Base-by-base conservation (phyloP, 129 eudicot species). In the Centaurea solstitialis region DNA sequence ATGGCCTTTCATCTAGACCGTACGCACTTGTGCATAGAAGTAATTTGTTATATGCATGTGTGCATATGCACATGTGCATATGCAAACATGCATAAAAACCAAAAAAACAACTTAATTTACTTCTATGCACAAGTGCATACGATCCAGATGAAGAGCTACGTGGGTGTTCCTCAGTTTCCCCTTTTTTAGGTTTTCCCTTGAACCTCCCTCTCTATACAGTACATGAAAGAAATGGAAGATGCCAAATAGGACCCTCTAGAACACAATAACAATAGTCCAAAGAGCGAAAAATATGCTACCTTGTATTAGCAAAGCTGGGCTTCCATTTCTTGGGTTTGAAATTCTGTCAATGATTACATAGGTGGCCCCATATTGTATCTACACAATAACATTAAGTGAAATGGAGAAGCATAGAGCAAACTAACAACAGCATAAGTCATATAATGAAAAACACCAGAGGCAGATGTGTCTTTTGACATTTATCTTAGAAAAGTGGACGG, bases 291-390 rank as follows among this genome's bases (percentile, higher is more conserved):
- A 70, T 45, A 76, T 6, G 76, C 62, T 83, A 94, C 98, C 98
- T 94, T 90, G 94, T 85, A 92, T 86, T 45, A 94, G 78, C 75
- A 94, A 80, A 12, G 96, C 96, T 17, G 91, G 68, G 76, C 84
- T 86, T 80, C 98, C 97, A 78, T 85, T 90, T 82, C 91, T 89
- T 64, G 98, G 91, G 85, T 92, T 90, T 65, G 47, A 37, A 41
- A 75, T 87, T 84, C 90, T 92, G 84, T 94, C 97, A 76, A 94
- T 81, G 82, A 67, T 67, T 59, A 87, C 97, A 86, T 47, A 90
- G 79, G 98, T 92, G 74, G 98, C 97, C 78, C 93, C 97, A 81
- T 86, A 81, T 86, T 92, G 96, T 87, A 94, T 89, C 98, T 94
- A 80, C 73, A 65, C 73, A 45, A 75, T 69, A 73, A 66, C 79